A percentile compares a stretch with the other conserved stretches of the same genome.
Evolutionary conservation across 768 basidiomycete genomes (phyloP).

Genomic region (Mycena capillaripes): DNA sequence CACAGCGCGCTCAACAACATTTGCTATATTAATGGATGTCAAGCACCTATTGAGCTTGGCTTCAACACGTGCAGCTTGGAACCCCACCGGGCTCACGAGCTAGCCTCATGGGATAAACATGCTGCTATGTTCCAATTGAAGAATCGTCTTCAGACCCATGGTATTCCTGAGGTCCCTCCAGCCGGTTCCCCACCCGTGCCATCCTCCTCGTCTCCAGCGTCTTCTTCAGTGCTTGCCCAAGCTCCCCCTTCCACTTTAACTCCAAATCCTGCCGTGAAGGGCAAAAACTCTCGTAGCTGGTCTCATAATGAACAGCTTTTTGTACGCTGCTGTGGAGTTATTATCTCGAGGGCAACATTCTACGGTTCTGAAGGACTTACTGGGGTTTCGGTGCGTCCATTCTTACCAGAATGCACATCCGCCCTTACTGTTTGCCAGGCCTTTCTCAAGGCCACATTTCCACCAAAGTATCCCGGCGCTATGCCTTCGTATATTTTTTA

Average conservation of each 20-base stretch:
- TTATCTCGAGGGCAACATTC: not conserved
- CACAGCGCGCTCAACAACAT: not conserved
- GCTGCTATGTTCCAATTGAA: conserved; percentile 16
- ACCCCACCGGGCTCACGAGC: not conserved
- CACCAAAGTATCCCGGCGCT: not conserved
- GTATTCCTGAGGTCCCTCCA: not conserved
- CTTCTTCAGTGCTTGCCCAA: no score
- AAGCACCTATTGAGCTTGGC: not conserved
- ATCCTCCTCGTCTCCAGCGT: not conserved
- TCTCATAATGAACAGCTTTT: not conserved
- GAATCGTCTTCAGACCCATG: not conserved
- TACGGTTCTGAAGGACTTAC: not conserved
- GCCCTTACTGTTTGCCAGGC: not conserved
- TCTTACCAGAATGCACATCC: not conserved
- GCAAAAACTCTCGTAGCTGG: not conserved
- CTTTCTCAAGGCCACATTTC: not conserved
- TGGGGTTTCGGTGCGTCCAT: not conserved
- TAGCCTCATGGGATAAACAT: not conserved
- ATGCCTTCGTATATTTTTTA: not conserved
- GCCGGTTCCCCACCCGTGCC: not conserved
- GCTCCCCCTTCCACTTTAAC: no score
- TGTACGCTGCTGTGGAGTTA: not conserved
- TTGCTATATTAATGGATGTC: conserved; percentile 3
- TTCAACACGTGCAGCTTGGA: not conserved
- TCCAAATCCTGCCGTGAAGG: not conserved